Base-by-base conservation (phyloP, 2,329 filamentous ascomycete species). In the Talaromyces sp. region DNA sequence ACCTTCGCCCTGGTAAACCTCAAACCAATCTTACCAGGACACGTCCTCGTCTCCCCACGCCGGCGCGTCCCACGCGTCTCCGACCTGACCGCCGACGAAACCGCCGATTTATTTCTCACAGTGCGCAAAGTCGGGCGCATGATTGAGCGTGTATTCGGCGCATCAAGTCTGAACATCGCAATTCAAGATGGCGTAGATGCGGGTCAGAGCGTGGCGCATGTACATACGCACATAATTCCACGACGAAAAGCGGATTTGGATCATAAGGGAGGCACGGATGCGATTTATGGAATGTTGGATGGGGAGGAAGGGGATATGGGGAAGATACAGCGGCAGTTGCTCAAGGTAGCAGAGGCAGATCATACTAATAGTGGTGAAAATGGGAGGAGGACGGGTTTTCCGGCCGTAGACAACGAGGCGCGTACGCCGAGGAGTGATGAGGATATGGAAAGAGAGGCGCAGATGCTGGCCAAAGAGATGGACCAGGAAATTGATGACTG, bases 1-100 rank as follows among this genome's bases (percentile, higher is more conserved):
- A 90, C 88, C 67, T 97, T 92, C 78, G 92, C 91, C 58, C 82
- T 97, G 64, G 92, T 97, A 61, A 99, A 99, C 78, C 85, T 97
- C 72, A 97, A 96, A 77, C 94, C 94, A 26, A 85, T 99, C 41
- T 83, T 97, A 1, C 92, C 92, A 0, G 94, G 94, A 60, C 94
- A 99, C 78, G 88, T 97, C 63, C 89, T 99, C 32, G 85, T 99
- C 63, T 96, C 90, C 65, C 91, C 94, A 0, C 83, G 85, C 21
- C 81, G 81, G 35, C 77, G 80, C 29, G 88, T 92, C 66, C 84
- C 82, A 54, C 89, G 91, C 55, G 83, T 97, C 59, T 85, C 86
- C 56, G 89, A 95, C 72, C 84, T 97, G 54, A 85, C 85, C 0
- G 68, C 81, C 0, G 78, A 80, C 19, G 92, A 97, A 78, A 84